Evolutionary conservation across 768 basidiomycete genomes (phyloP).

Genomic region (Mycena amicta): DNA sequence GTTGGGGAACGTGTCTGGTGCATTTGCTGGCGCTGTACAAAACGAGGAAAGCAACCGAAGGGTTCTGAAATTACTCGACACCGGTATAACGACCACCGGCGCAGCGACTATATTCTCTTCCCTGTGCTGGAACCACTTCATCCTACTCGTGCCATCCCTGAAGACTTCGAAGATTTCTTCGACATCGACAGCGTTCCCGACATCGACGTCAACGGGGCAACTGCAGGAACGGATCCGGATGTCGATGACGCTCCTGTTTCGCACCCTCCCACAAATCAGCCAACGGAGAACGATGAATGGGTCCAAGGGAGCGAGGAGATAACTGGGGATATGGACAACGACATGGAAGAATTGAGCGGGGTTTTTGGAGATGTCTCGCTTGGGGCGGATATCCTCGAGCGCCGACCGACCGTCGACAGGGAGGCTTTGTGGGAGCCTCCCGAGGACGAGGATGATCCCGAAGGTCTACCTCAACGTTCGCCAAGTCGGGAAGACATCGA

Average conservation of each 20-base stretch:
- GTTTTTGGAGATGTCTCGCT: background rate
- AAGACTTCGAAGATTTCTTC: background rate
- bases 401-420: background rate
- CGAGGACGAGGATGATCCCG: background rate
- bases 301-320: too few relatives aligned
- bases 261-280: too few relatives aligned
- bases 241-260: too few relatives aligned
- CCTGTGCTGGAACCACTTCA: too few relatives aligned
- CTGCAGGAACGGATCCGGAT: too few relatives aligned
- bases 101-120: background rate
- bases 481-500: background rate
- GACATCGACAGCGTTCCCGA: too few relatives aligned
- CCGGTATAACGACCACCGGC: background rate
- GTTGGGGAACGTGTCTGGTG: background rate
- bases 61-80: background rate
- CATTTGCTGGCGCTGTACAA: background rate
- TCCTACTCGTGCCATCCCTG: background rate
- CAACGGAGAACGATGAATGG: too few relatives aligned
- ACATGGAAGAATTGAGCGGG: background rate
- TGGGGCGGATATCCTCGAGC: background rate
- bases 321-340: too few relatives aligned
- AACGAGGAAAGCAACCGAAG: background rate
- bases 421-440: background rate
- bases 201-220: too few relatives aligned
- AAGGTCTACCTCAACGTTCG: background rate